Evolutionary conservation across 2,329 filamentous ascomycete genomes (phyloP), one percentile per base, ranked within the genome.

Genomic region (Camillea tinctor): DNA sequence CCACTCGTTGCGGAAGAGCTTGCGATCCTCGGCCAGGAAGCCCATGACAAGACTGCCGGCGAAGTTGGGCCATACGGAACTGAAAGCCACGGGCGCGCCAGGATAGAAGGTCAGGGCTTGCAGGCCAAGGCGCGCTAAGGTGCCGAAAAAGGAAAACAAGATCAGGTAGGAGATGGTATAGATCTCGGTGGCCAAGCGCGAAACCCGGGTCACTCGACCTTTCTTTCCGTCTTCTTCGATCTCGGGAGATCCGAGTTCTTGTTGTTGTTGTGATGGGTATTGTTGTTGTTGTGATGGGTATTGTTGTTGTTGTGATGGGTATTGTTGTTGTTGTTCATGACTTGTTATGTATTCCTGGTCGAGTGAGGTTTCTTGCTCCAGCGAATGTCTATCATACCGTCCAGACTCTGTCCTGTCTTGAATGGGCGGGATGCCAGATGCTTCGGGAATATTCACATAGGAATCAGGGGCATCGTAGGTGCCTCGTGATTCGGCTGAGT

Each of bases 1-100:
- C 84, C 85, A 88, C 76, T 90, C 88, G 60, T 86, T 76, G 26
- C 84, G 84, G 73, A 96, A 96, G 6, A 96, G 77, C 68, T 84
- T 87, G 63, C 86, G 81, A 70, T 97, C 92, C 75, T 97, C 91
- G 9, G 85, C 78, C 2, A 97, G 81, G 71, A 96, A 96, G 2
- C 95, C 94, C 85, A 98, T 90, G 60, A 96, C 66, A 0, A 96
- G 72, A 58, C 90, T 90, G 1, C 94, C 94, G 1, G 81, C 86
- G 52, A 97, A 88, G 70, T 98, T 97, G 61, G 93, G 88, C 94
- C 94, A 98, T 21, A 96, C 76, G 1, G 90, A 88, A 55, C 86
- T 84, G 58, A 91, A 93, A 4, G 86, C 79, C 21, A 95, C 79
- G 0, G 93, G 92, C 0, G 90, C 86, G 21, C 88, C 89, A 1